Evolutionary conservation across 2,329 filamentous ascomycete genomes (phyloP), one percentile per base, ranked within the genome.

Genomic region (Colletotrichum tropicale): DNA sequence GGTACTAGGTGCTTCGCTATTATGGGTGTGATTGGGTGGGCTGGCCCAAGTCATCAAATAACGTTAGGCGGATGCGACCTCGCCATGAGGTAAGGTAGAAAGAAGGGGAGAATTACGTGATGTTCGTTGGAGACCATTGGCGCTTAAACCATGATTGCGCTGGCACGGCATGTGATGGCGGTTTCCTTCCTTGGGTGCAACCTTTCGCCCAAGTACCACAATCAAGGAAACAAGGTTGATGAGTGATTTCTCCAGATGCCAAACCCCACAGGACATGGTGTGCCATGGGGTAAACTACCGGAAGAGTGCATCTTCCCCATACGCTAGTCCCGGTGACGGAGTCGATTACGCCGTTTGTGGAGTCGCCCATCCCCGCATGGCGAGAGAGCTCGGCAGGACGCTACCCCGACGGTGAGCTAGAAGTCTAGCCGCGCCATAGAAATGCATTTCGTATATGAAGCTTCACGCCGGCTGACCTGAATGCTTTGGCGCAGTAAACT

Each of bases 361-460:
- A 61, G 71, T 34, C 56, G 15, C 4, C 13, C 24, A 43, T 56
- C 66, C 66, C 66, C 71, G 58, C 71, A 58, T 70, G 26, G 18
- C 15, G 48, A 58, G 21, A 56, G 32, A 74, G 18, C 58, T 74
- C 66, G 71, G 71, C 56, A 58, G 15, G 66, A 65, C 66, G 48
- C 71, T 70, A 60, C 60, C 71, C 71, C 71, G 71, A 74, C 48
- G 6, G 18, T 26, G 26, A 48, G n/a, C 48, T 24, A 65, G 26
- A 58, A 6, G 30, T 32, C 66, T 74, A 70, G 71, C 66, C 66
- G 71, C 66, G 18, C 66, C 71, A 74, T 48, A 74, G 71, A 74
- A 30, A 70, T 43, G 32, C 60, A 15, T n/a, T 9, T 6, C 12
- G 16, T 34, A 30, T 36, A 60, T 70, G 66, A 70, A 70, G 5